Evolutionary conservation across 225 moss, liverwort and hornwort genomes (phyloP), one percentile per base, ranked within the genome.

Genomic region (Antitrichia curtipendula): DNA sequence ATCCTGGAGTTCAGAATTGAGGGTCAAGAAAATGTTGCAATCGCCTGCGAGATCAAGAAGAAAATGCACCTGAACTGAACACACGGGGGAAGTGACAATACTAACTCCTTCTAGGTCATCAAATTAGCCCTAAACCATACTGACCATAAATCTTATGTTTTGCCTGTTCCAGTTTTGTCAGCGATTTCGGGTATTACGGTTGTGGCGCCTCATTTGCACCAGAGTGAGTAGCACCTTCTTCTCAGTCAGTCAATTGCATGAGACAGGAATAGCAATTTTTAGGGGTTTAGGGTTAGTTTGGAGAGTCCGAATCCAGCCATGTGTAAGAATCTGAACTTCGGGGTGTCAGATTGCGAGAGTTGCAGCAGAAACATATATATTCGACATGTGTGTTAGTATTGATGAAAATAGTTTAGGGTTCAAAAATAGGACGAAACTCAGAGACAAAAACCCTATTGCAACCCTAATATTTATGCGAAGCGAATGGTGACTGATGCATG

Each of bases 181-280:
- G 97, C 96, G 62, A 78, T 96, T 81, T 96, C 95, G 86, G 97
- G 97, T 52, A 92, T 97, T 74, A 88, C 90, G 84, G 95, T 97
- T 31, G 95, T 93, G 27, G 95, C 96, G 56, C 93, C 96, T 47
- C 87, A 91, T 56, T 86, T 97, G 82, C 87, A 90, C 64, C 89
- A 95, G 61, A 91, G 97, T 97, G 89, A 94, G 96, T 84, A 54
- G 84, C 69, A 50, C 53, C 66, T 87, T 66, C 45, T 78, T 59
- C 82, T 70, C 73, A 75, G 56, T 86, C 64, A 66, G 43, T 5
- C 34, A 38, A 84, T 81, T 74, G 65, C 76, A n/a, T 64, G 41
- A 87, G 60, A 45, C 49, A 61, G 22, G 60, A 19, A 32, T 45
- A 14, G 25, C 53, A 36, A 13, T 38, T n/a, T 66, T 25, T 16